A percentile compares a stretch with the other conserved stretches of the same genome.
Conservation (phyloP, 1,284 basidiomycete species). For the Boletellus dicymbophilus region DNA sequence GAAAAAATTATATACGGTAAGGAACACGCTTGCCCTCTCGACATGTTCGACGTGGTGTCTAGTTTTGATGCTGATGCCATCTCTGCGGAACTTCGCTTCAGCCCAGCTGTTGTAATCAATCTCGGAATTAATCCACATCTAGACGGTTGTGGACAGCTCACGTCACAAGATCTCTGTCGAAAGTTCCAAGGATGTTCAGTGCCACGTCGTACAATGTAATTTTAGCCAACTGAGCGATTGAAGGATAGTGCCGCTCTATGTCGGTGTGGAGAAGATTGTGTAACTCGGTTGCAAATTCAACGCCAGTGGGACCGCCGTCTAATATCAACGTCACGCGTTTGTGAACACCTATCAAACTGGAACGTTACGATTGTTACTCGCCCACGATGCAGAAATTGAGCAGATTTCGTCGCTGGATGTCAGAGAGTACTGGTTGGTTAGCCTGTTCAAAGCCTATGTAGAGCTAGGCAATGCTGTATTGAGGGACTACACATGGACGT, state of each 20-base stretch:
- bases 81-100: slow-evolving; percentile 72
- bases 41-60: slow-evolving; percentile 83
- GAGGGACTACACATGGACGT: slow-evolving; percentile 19
- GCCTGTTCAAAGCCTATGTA: slow-evolving; percentile 75
- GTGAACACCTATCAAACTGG: neutral
- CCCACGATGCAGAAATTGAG: slow-evolving; percentile 85
- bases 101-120: slow-evolving; percentile 53
- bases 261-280: slow-evolving; percentile 84
- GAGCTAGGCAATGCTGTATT: slow-evolving; percentile 2
- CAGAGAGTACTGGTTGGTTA: slow-evolving; percentile 67
- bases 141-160: slow-evolving; percentile 33
- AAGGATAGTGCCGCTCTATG: slow-evolving; percentile 65
- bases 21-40: slow-evolving; percentile 47
- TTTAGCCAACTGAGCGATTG: slow-evolving; percentile 59
- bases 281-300: slow-evolving; percentile 87
- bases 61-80: slow-evolving; percentile 77
- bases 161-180: slow-evolving; percentile 71
- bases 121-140: slow-evolving; percentile 9
- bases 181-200: slow-evolving; percentile 79
- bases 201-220: slow-evolving; percentile 84
- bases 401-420: slow-evolving; percentile 64
- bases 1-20: slow-evolving; percentile 10
- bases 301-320: slow-evolving; percentile 78
- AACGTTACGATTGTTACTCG: slow-evolving; percentile 29
- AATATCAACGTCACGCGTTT: slow-evolving; percentile 1